Evolutionary conservation across 441 rosid genomes (phyloP).

Genomic region (Breynia disticha): DNA sequence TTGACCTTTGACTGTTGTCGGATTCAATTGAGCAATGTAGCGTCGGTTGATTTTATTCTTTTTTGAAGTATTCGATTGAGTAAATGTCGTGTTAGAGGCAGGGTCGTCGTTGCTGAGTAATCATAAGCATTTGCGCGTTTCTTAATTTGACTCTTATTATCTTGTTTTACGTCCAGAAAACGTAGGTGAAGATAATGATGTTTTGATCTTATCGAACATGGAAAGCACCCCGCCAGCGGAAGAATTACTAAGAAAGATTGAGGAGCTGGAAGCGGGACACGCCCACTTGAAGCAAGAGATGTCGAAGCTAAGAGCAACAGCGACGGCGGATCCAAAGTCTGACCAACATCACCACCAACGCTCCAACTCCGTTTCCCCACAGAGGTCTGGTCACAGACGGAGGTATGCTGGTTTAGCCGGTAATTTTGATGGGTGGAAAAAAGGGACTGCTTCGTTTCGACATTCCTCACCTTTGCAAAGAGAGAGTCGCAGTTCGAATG

Average conservation of each 20-base stretch:
- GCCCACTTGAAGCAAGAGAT: slow-evolving; percentile 71
- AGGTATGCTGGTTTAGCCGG: slow-evolving; percentile 24
- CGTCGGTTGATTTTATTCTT: no score
- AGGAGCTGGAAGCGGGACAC: slow-evolving; percentile 82
- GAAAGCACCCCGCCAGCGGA: slow-evolving; percentile 54
- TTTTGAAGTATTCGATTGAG: no score
- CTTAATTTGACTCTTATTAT: no score
- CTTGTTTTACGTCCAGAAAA: no score
- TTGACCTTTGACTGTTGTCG: no score
- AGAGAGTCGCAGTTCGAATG: slow-evolving; percentile 31
- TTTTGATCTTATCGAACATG: no score
- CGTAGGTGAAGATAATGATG: no score
- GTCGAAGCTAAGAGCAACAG: slow-evolving; percentile 55
- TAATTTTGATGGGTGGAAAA: slow-evolving; percentile 31
- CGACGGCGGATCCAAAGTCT: slow-evolving; percentile 24
- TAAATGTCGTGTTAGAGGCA: no score
- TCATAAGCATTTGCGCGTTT: no score
- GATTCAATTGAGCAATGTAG: no score
- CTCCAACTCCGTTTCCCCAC: slow-evolving; percentile 81
- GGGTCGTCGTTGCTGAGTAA: no score
- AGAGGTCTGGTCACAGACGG: slow-evolving; percentile 32
- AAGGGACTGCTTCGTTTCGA: slow-evolving; percentile 49
- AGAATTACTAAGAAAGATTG: slow-evolving; percentile 72
- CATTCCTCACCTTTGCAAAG: slow-evolving; percentile 80
- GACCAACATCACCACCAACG: slow-evolving; percentile 25